phyloP scores from a whole-genome alignment of 441 rosid species.

The Bruguiera hainesii region DNA sequence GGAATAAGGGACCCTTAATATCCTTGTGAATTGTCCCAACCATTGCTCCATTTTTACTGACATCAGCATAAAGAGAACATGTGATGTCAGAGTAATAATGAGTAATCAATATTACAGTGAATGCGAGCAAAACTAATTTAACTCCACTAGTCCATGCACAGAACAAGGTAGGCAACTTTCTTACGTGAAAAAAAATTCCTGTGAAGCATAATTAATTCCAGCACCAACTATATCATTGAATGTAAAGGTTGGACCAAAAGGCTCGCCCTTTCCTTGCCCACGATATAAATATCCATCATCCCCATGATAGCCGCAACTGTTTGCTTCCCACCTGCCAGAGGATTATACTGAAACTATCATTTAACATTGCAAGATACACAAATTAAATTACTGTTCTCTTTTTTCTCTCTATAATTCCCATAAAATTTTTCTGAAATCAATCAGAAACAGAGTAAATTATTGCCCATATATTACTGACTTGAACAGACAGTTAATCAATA shows the following conservation, averaged over 20 bases:
- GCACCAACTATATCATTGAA: conserved; percentile 79
- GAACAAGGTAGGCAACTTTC: conserved; percentile 27
- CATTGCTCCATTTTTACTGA: conserved; percentile 74
- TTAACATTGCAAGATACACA: too few relatives aligned
- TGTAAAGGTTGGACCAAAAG: conserved; percentile 83
- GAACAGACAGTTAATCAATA: too few relatives aligned
- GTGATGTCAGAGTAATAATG: neutral
- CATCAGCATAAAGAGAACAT: conserved; percentile 21
- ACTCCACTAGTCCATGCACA: neutral
- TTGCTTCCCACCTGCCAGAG: conserved; percentile 77
- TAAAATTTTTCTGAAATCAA: too few relatives aligned
- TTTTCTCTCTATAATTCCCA: too few relatives aligned
- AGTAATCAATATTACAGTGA: too few relatives aligned
- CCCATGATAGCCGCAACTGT: conserved; percentile 91
- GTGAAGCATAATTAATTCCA: conserved; percentile 83
- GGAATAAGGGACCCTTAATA: conserved; percentile 68
- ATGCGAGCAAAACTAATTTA: conserved; percentile 3
- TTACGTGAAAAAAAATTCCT: conserved; percentile 95
- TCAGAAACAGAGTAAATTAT: too few relatives aligned
- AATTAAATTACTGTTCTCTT: too few relatives aligned
- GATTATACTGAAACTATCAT: neutral
- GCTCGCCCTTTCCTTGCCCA: conserved; percentile 75
- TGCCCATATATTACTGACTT: too few relatives aligned
- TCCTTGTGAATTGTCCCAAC: conserved; percentile 69
- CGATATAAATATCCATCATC: conserved; percentile 84